Percentiles rank a stretch among this genome's conserved stretches.
phyloP scores from a whole-genome alignment of 805 yeast species.

The Metschnikowia vanudenii region DNA sequence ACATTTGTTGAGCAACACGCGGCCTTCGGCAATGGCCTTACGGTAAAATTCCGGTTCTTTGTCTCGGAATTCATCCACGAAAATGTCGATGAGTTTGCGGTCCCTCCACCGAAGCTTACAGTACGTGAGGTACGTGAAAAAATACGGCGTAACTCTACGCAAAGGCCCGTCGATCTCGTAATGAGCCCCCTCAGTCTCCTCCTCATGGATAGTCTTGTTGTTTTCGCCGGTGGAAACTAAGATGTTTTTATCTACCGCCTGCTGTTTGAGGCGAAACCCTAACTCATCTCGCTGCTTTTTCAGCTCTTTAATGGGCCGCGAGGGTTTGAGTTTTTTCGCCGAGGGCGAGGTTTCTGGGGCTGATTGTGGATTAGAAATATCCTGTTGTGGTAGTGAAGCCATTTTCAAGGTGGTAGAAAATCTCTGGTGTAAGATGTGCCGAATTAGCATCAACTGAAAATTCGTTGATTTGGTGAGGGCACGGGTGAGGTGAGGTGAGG shows the following conservation, averaged over 20 bases:
- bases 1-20: constrained; percentile 68
- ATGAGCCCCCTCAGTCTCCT: constrained; percentile 56
- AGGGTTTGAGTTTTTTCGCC: constrained; percentile 4
- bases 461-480: too few species aligned
- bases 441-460: neutral
- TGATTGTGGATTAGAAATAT: neutral
- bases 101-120: constrained; percentile 93
- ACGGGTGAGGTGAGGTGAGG: too few species aligned
- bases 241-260: constrained; percentile 43
- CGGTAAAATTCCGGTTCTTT: constrained; percentile 65
- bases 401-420: neutral
- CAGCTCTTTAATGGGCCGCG: constrained; percentile 13
- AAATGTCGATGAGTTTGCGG: constrained; percentile 74
- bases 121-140: constrained; percentile 83
- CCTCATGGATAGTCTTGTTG: constrained; percentile 46
- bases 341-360: neutral
- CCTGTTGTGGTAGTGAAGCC: neutral
- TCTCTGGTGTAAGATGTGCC: neutral
- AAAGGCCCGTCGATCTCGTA: constrained; percentile 59
- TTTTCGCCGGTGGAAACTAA: constrained; percentile 39
- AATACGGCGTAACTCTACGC: constrained; percentile 80
- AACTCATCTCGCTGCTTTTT: constrained; percentile 37
- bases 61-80: constrained; percentile 82
- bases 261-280: constrained; percentile 49
- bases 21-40: constrained; percentile 52